These are phyloP conservation scores for Metschnikowia hibisci DNA, from an alignment of 805 yeast genomes.

Conservation along the genomic window DNA sequence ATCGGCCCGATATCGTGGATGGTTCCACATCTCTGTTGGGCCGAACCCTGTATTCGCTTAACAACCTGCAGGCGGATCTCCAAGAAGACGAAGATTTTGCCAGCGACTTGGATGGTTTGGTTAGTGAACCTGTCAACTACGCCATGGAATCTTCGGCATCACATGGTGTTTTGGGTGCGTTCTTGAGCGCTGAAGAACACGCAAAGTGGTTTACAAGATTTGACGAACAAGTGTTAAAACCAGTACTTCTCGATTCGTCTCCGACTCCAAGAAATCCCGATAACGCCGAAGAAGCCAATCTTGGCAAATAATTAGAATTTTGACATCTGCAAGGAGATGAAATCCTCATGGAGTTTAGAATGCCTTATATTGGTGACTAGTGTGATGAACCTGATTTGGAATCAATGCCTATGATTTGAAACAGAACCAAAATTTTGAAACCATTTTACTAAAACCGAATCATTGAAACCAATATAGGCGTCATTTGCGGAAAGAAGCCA, in stretches of 20 bases:
- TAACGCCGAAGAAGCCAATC: constrained; percentile 8
- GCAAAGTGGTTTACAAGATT: constrained; percentile 90
- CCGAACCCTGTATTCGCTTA: constrained; percentile 9
- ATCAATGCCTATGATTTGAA: too few species aligned
- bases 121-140: constrained; percentile 15
- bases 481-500: too few species aligned
- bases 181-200: constrained; percentile 60
- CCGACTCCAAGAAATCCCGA: constrained; percentile 22
- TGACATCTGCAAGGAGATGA: not conserved
- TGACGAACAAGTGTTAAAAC: constrained; percentile 91
- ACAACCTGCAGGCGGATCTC: constrained; percentile 20
- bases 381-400: too few species aligned
- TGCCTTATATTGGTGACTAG: too few species aligned
- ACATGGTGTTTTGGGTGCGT: constrained; percentile 36
- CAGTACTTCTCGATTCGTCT: constrained; percentile 71
- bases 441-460: too few species aligned
- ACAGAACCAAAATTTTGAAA: too few species aligned
- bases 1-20: constrained; percentile 10
- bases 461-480: too few species aligned
- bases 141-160: constrained; percentile 2
- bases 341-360: too few species aligned
- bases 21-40: not conserved
- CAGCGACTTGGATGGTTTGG: constrained; percentile 39
- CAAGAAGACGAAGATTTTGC: constrained; percentile 25
- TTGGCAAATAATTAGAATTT: constrained; percentile 7